Conservation (phyloP, 768 basidiomycete genomes). For the Agrocybe chaxingu region DNA sequence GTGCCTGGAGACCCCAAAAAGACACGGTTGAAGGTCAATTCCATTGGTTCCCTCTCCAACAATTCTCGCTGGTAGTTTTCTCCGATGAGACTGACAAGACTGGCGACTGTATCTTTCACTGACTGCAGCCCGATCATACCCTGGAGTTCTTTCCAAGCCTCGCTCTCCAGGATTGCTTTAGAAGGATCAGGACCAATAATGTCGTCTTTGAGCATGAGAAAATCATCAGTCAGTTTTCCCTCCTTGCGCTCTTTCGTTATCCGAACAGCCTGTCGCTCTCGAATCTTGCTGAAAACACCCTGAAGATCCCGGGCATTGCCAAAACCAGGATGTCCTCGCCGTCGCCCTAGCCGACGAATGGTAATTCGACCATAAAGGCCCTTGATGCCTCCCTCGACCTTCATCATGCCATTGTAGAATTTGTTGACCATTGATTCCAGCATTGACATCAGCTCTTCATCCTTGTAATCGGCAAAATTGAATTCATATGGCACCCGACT, state of each 20-base stretch:
- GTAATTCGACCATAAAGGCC: constrained; percentile 34
- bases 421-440: too few species aligned
- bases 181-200: constrained; percentile 66
- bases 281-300: constrained; percentile 43
- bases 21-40: constrained; percentile 57
- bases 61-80: constrained; percentile 63
- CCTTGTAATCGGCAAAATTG: too few species aligned
- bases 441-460: too few species aligned
- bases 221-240: constrained; percentile 44
- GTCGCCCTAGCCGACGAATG: constrained; percentile 51
- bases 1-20: constrained; percentile 70
- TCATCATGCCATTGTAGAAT: too few species aligned
- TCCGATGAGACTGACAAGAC: constrained; percentile 41
- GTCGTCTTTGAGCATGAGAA: constrained; percentile 49
- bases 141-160: constrained; percentile 51
- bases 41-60: constrained; percentile 47
- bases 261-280: constrained; percentile 52
- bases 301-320: constrained; percentile 45
- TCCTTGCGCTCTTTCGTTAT: constrained; percentile 36
- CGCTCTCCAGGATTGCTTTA: constrained; percentile 38
- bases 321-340: constrained; percentile 33
- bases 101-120: constrained; percentile 55
- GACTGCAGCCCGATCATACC: constrained; percentile 48
- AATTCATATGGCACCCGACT: too few species aligned
- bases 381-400: too few species aligned